Evolutionary conservation across 2,329 filamentous ascomycete genomes (phyloP).

Genomic region (Xylariaceae sp.): DNA sequence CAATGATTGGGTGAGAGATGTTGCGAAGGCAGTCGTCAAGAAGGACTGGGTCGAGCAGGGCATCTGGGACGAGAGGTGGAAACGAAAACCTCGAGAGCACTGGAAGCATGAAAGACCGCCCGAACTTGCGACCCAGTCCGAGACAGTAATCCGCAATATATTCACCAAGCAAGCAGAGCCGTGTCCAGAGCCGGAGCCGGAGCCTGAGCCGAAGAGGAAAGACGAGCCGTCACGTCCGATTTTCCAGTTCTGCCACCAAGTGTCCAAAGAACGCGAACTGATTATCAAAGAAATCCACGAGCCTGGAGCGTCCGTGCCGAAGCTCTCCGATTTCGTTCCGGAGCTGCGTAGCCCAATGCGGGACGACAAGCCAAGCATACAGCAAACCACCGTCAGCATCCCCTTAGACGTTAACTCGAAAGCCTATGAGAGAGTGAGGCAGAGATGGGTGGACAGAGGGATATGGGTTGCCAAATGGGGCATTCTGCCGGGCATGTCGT

Average conservation of each 20-base stretch:
- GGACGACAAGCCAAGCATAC: too few species aligned
- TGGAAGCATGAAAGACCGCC: constrained; percentile 17
- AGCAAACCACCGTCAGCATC: too few species aligned
- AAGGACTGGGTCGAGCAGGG: constrained; percentile 19
- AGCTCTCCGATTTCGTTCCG: too few species aligned
- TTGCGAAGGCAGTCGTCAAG: constrained; percentile 4
- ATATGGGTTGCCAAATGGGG: constrained; percentile 15
- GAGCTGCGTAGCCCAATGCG: too few species aligned
- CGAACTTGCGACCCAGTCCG: neutral
- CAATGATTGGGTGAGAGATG: too few species aligned
- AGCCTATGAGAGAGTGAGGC: constrained; percentile 10
- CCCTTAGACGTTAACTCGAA: constrained; percentile 10
- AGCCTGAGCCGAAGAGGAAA: constrained; percentile 2
- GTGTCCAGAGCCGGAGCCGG: too few species aligned
- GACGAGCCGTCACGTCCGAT: constrained; percentile 13
- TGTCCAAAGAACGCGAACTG: constrained; percentile 7
- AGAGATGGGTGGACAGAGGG: constrained; percentile 1
- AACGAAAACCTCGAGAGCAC: neutral
- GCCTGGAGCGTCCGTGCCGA: too few species aligned
- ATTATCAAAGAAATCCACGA: neutral
- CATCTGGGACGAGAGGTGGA: constrained; percentile 20
- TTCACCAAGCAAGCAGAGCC: too few species aligned
- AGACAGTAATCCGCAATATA: too few species aligned
- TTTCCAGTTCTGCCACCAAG: constrained; percentile 13
- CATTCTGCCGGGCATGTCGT: constrained; percentile 15